phyloP scores from a whole-genome alignment of 2,329 filamentous ascomycete species.

The Paecilomyces variotii region DNA sequence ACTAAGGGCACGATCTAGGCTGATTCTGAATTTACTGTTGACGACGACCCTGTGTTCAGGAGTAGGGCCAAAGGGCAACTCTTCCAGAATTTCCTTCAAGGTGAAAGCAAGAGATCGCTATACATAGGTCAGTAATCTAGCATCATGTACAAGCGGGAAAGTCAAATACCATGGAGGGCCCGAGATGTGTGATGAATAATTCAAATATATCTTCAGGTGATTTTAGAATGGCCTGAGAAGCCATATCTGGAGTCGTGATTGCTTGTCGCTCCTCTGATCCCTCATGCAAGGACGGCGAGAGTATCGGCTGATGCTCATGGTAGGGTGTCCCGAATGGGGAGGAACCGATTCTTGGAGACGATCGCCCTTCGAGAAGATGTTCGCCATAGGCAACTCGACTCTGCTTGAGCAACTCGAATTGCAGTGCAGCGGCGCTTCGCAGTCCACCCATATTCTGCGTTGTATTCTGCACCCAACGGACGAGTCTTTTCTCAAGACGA shows the following conservation, averaged over 20 bases:
- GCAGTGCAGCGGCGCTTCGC: conserved; percentile 78
- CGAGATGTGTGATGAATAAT: conserved; percentile 78
- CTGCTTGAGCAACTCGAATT: conserved; percentile 76
- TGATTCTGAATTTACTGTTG: conserved; percentile 72
- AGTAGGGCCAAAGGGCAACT: conserved; percentile 68
- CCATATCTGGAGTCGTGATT: conserved; percentile 31
- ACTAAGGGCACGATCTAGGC: conserved; percentile 69
- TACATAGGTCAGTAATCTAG: conserved; percentile 4
- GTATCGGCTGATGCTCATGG: conserved; percentile 37
- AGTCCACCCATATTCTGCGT: conserved; percentile 86
- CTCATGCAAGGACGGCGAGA: conserved; percentile 57
- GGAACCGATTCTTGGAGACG: conserved; percentile 10
- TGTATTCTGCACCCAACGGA: conserved; percentile 75
- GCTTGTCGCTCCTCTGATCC: conserved; percentile 50
- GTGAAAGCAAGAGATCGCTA: conserved; percentile 87
- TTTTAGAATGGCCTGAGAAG: conserved; percentile 7
- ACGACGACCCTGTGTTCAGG: conserved; percentile 62
- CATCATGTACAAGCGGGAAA: neutral
- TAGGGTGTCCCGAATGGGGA: conserved; percentile 17
- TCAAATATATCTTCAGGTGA: conserved; percentile 77
- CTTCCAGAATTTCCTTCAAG: conserved; percentile 76
- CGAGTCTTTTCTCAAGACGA: conserved; percentile 66
- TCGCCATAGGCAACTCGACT: conserved; percentile 20
- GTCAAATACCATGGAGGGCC: conserved; percentile 66
- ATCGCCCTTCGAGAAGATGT: conserved; percentile 9